phyloP scores from a whole-genome alignment of 169 alveolate species.

The Cryptosporidium parvum region DNA sequence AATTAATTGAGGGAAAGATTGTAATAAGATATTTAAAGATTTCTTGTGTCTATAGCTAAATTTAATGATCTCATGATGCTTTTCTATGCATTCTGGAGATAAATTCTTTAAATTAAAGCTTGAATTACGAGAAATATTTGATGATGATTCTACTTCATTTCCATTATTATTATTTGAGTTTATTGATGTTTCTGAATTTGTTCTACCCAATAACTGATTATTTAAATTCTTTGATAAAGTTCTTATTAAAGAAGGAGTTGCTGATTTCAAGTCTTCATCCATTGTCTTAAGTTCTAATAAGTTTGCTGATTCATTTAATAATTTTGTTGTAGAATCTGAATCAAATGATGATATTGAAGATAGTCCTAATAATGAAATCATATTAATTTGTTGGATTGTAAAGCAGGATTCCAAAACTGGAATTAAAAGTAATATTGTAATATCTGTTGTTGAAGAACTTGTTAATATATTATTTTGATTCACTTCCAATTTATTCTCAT shows the following conservation, averaged over 20 bases:
- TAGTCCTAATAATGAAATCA: conserved; percentile 40
- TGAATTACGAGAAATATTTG: not conserved
- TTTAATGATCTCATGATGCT: conserved; percentile 64
- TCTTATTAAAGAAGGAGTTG: conserved; percentile 47
- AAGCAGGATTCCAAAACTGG: conserved; percentile 63
- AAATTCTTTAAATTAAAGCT: conserved; percentile 22
- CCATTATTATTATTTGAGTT: not conserved
- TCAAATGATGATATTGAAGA: conserved; percentile 62
- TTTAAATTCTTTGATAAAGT: conserved; percentile 32
- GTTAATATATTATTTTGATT: not conserved
- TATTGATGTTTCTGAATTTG: not conserved
- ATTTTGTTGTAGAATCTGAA: conserved; percentile 37
- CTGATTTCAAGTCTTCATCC: conserved; percentile 49
- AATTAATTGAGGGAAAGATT: conserved; percentile 77
- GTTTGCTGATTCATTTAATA: conserved; percentile 60
- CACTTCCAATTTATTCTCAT: not conserved
- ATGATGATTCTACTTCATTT: not conserved
- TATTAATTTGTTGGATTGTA: conserved; percentile 57
- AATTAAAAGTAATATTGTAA: conserved; percentile 41
- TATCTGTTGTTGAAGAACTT: not conserved
- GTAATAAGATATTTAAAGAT: conserved; percentile 73
- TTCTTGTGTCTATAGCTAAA: conserved; percentile 77
- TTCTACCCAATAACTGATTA: not conserved
- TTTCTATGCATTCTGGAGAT: conserved; percentile 61
- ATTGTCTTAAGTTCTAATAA: conserved; percentile 54